Evolutionary conservation across 331 rosid genomes (phyloP), one percentile per base, ranked within the genome.

Genomic region (Prunus yedoensis): DNA sequence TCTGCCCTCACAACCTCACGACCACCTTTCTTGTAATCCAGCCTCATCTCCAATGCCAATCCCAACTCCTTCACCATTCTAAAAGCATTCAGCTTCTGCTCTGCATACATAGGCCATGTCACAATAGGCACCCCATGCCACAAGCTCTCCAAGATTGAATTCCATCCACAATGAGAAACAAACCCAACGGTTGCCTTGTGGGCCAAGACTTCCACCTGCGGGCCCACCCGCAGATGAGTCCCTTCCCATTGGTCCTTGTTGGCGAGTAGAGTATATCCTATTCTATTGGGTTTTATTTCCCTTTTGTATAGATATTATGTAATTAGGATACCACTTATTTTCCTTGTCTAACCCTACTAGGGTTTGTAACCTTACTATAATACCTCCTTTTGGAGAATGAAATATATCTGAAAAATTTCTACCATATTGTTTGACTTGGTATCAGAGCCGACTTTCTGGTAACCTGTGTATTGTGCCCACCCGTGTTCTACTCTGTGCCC

Each of bases 81-180:
- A 14, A 85, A 88, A 0, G 89, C 93, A 28, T 92, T 90, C 43
- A 85, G 9, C 5, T 88, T 86, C 23, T 90, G 94, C 68, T 90
- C 94, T 0, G 94, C 94, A 23, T 83, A 88, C 32, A 87, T 0
- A 15, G 96, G 97, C 91, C 92, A 92, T 25, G 94, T 79, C 30
- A 75, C 92, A 69, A 92, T 21, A 10, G 87, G 90, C 9, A 92
- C 96, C 0, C 89, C 92, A 5, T 83, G 12, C 94, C 90, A 88
- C 66, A 90, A 5, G 71, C 96, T 88, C 80, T 90, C 97, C 70
- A 92, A 17, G 12, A 71, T 46, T 0, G 96, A 92, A 68, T 88
- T 92, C 96, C 97, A 92, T 20, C 97, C 94, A 62, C 94, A 88
- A 8, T 92, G 97, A 0, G 92, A 90, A 50, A 90, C 87, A 57